Evolutionary conservation across 371 early-diverging fungal genomes (phyloP), one percentile per base, ranked within the genome.

Genomic region (Apophysomyces sp.): DNA sequence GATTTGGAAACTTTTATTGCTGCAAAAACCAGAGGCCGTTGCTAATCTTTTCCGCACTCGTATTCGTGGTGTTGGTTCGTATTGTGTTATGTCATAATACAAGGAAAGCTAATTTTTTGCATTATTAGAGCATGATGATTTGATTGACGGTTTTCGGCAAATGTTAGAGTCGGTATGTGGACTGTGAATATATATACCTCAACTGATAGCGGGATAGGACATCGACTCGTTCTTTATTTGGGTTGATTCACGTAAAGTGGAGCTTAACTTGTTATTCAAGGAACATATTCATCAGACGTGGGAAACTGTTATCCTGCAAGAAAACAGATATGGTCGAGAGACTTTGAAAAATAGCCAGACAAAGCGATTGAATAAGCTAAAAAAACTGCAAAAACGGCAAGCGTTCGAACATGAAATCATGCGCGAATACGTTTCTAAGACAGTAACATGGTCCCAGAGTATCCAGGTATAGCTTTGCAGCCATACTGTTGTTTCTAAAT

Each of bases 111-210:
- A n/a, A 44, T 21, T 7, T 4, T 13, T 15, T 41, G 27, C 5
- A 7, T 66, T 64, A 41, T 52, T 73, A 68, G 83, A 88, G 28
- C 72, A 75, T 26, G 85, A 85, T 36, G 89, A 88, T 12, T 59
- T 90, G 12, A 71, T 87, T 4, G 85, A 88, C 57, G 89, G 88
- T 0, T 89, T 92, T 65, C 69, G 63, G 11, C 73, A 79, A 55
- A 67, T 86, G 62, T 67, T 82, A 8, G 79, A 81, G 55, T 44
- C 49, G n/a, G 49, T 44, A 44, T 7, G 49, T 21, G 16, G 2
- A 3, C 21, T 8, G 2, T 8, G 11, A n/a, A 0, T 6, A 3
- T 44, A 8, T 44, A n/a, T 37, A 37, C n/a, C 21, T 21, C 16
- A 7, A 18, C 49, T 44, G 7, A 44, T 44, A 9, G 9, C 30